Evolutionary conservation across 345 rosid species (phyloP).

Genomic region (Bruguiera sexangula): DNA sequence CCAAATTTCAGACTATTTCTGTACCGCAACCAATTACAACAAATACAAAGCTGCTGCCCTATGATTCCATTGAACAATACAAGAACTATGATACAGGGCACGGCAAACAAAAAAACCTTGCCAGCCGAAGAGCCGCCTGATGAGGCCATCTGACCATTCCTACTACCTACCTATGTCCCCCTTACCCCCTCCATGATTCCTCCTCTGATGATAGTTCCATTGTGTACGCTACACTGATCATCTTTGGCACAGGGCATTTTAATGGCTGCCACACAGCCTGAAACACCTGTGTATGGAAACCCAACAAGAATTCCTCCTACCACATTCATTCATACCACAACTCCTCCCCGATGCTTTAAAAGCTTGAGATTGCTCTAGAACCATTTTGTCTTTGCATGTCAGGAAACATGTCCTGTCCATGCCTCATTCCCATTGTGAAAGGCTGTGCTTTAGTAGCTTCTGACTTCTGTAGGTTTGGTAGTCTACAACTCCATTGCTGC

Average conservation of each 20-base stretch:
- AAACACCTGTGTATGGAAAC: conserved; percentile 38
- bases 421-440: conserved; percentile 45
- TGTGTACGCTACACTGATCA: conserved; percentile 41
- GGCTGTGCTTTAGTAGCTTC: conserved; percentile 42
- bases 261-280: conserved; percentile 64
- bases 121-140: conserved; percentile 11
- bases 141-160: conserved; percentile 26
- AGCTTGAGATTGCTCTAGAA: conserved; percentile 35
- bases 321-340: conserved; percentile 44
- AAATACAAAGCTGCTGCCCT: conserved; percentile 44
- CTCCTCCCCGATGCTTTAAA: conserved; percentile 47
- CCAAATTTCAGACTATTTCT: conserved; percentile 41
- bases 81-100: conserved; percentile 49
- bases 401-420: conserved; percentile 32
- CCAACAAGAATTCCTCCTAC: conserved; percentile 39
- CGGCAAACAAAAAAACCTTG: conserved; percentile 26
- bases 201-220: conserved; percentile 46
- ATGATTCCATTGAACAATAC: conserved; percentile 39
- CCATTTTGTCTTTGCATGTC: conserved; percentile 50
- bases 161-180: conserved; percentile 57
- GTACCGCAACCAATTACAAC: conserved; percentile 51
- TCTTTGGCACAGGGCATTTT: conserved; percentile 50
- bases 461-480: conserved; percentile 36
- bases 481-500: conserved; percentile 43
- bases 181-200: conserved; percentile 55